phyloP scores from a whole-genome alignment of 2,329 filamentous ascomycete genomes.

The Talaromyces pinophilus region DNA sequence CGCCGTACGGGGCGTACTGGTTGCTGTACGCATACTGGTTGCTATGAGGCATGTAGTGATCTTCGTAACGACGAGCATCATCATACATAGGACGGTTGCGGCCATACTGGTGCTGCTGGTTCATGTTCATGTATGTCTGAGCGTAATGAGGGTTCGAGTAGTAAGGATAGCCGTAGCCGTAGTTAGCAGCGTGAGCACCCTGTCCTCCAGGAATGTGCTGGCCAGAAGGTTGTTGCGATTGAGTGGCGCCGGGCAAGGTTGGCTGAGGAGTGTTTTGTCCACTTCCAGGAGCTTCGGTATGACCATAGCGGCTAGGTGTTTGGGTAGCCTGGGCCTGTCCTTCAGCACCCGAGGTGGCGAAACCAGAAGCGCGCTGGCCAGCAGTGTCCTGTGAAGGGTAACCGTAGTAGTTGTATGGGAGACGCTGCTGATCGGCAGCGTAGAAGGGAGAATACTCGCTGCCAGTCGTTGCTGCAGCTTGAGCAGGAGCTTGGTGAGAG shows the following conservation, averaged over 20 bases:
- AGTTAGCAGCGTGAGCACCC: constrained; percentile 54
- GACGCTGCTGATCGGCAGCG: constrained; percentile 71
- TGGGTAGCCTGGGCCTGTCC: constrained; percentile 66
- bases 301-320: constrained; percentile 70
- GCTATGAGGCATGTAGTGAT: constrained; percentile 49
- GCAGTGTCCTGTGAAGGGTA: constrained; percentile 74
- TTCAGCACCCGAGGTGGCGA: constrained; percentile 63
- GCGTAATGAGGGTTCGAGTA: constrained; percentile 64
- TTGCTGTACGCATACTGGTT: constrained; percentile 58
- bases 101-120: constrained; percentile 50
- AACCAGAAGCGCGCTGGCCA: constrained; percentile 75
- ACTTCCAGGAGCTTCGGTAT: constrained; percentile 75
- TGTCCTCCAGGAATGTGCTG: constrained; percentile 56
- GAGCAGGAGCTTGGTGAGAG: constrained; percentile 57
- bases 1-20: constrained; percentile 51
- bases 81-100: constrained; percentile 53
- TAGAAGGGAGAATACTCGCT: constrained; percentile 85
- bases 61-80: constrained; percentile 52
- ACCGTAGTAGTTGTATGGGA: constrained; percentile 72
- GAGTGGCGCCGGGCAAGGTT: constrained; percentile 59
- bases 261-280: constrained; percentile 91
- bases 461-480: constrained; percentile 60
- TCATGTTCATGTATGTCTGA: constrained; percentile 59
- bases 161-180: constrained; percentile 62
- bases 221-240: constrained; percentile 53